Base-by-base conservation (phyloP, 306 rosid genomes). In the Urtica urens region DNA sequence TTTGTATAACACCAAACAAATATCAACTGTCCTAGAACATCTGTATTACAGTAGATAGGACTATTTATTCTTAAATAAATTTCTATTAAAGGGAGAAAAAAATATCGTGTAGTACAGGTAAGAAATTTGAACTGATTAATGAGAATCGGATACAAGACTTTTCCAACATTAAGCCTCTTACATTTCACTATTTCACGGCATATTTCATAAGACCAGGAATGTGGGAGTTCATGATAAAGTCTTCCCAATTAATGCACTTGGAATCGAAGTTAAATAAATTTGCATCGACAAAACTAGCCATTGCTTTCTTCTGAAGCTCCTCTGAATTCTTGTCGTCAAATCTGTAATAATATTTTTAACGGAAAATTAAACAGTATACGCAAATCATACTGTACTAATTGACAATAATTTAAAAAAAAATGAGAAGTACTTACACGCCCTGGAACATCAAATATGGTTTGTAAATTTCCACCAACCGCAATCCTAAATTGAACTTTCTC, bases 251-350 rank as follows among this genome's bases (percentile, higher is more conserved):
- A 42, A 72, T 62, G 35, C 37, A 28, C 1, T 10, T 53, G 0
- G 78, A 68, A 21, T 79, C 77, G 48, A 75, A 66, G 18, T 63
- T 8, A 11, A 69, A 60, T 14, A 3, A 28, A 0, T 2, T 61
- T 14, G 5, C 35, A 0, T 2, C 64, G 26, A 9, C 38, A 24
- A 10, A 42, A 20, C 28, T 23, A 27, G 12, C 57, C n/a, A 26
- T 33, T 38, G 55, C 29, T 28, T 2, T 16, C 15, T 1, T 20
- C 10, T 54, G 5, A 15, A 78, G 51, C 10, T 14, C 60, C 51
- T 78, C 65, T 2, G 72, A 26, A 53, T 74, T 62, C 1, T 49
- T 41, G 49, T 74, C 81, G 7, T 74, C 69, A 60, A 74, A 74
- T 1, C 86, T 62, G 9, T 40, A 45, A n/a, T n/a, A n/a, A n/a